These are phyloP conservation scores for Aureobasidium uvarum DNA, from an alignment of 2,329 filamentous ascomycete species.

Conservation along the genomic window DNA sequence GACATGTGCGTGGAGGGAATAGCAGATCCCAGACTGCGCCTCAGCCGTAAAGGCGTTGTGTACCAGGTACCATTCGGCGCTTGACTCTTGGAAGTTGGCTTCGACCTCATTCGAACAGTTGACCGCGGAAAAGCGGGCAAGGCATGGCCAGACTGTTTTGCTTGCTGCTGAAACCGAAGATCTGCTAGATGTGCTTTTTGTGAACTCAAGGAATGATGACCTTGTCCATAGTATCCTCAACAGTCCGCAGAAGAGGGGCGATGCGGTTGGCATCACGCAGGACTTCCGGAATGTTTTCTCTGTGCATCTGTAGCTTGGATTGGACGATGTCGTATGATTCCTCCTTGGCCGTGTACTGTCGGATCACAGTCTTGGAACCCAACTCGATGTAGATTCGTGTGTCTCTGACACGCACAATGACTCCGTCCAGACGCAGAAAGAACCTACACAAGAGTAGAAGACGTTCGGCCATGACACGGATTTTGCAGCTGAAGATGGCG, in stretches of 20 bases:
- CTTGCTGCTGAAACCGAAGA: not conserved
- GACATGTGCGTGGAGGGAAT: not conserved
- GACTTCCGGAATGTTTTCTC: constrained; percentile 72
- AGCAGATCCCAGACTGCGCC: constrained; percentile 4
- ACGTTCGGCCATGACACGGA: constrained; percentile 86
- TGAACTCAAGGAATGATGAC: constrained; percentile 21
- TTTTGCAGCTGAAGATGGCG: constrained; percentile 82
- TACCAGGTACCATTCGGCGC: not conserved
- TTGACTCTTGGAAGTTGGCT: constrained; percentile 7
- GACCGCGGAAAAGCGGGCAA: not conserved
- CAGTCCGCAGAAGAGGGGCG: constrained; percentile 64
- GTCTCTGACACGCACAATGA: constrained; percentile 82
- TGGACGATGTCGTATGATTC: constrained; percentile 74
- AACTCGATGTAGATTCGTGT: constrained; percentile 94
- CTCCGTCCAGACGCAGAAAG: constrained; percentile 91
- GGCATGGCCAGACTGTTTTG: constrained; percentile 2
- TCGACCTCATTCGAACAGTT: not conserved
- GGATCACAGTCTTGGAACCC: constrained; percentile 69
- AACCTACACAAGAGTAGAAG: constrained; percentile 81
- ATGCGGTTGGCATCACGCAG: constrained; percentile 79
- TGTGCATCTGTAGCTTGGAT: constrained; percentile 53
- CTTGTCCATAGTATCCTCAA: constrained; percentile 65
- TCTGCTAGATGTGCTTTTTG: not conserved
- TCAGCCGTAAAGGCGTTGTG: constrained; percentile 13
- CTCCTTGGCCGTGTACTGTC: constrained; percentile 90